Evolutionary conservation across 2,329 filamentous ascomycete genomes (phyloP).

Genomic region (Ustulina deusta): DNA sequence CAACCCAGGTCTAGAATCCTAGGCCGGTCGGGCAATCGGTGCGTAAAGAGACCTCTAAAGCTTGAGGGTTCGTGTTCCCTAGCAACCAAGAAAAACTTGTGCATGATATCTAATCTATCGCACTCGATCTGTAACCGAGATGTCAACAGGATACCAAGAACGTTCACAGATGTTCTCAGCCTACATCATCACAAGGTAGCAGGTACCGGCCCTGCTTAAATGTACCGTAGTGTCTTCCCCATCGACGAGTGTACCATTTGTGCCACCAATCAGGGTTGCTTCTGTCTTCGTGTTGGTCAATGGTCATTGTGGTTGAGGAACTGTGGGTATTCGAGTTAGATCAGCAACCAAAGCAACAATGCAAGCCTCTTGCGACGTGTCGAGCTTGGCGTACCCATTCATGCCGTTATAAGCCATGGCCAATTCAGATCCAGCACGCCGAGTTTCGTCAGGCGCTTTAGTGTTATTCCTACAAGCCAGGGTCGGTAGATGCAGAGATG

Average conservation of each 20-base stretch:
- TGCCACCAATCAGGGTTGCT: slow-evolving; percentile 32
- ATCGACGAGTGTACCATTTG: slow-evolving; percentile 63
- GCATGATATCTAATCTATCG: slow-evolving; percentile 83
- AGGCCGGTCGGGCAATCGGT: slow-evolving; percentile 53
- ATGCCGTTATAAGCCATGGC: slow-evolving; percentile 37
- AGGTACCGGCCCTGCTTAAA: slow-evolving; percentile 77
- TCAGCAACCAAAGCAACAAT: not conserved
- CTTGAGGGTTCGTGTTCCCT: slow-evolving; percentile 58
- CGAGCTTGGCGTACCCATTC: slow-evolving; percentile 30
- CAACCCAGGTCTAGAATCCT: slow-evolving; percentile 78
- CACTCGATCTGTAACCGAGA: slow-evolving; percentile 69
- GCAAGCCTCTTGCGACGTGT: slow-evolving; percentile 8
- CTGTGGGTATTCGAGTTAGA: slow-evolving; percentile 20
- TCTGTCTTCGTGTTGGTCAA: slow-evolving; percentile 26
- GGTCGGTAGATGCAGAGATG: slow-evolving; percentile 9
- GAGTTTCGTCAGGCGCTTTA: slow-evolving; percentile 23
- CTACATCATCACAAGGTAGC: slow-evolving; percentile 81
- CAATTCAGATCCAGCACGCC: slow-evolving; percentile 19
- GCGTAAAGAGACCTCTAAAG: slow-evolving; percentile 48
- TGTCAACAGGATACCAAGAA: slow-evolving; percentile 19
- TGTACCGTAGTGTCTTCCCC: slow-evolving; percentile 70
- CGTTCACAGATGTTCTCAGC: slow-evolving; percentile 37
- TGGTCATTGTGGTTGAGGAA: slow-evolving; percentile 29
- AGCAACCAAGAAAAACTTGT: slow-evolving; percentile 78
- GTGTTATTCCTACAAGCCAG: slow-evolving; percentile 10